Base-by-base conservation (phyloP, 306 rosid genomes). In the Sicyos baderoa region DNA sequence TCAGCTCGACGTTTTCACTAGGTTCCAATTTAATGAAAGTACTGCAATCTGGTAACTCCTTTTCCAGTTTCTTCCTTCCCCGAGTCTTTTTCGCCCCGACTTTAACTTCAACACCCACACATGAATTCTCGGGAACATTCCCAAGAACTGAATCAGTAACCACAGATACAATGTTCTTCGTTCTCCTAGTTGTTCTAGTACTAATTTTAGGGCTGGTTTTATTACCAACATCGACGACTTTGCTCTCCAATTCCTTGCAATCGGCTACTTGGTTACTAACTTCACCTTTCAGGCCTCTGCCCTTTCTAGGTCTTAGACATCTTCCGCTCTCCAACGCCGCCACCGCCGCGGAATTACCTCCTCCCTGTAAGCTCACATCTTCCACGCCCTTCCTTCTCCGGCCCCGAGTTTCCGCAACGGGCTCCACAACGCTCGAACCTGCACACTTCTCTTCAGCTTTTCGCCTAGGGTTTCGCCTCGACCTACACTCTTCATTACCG, bases 401-500 rank as follows among this genome's bases (percentile, higher is more conserved):
- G 12, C 55, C 68, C 37, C 54, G 69, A 60, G 12, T 69, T 17
- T 21, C 48, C 4, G 51, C 67, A 35, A 65, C 79, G n/a, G 68
- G 29, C 1, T 32, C 77, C 54, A 17, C 27, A 1, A 18, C 45
- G 16, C 47, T 25, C 12, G 19, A 70, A 4, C 54, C 65, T 16
- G 23, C 18, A 40, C 15, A 67, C 71, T 67, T 75, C 14, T 14
- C 71, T 1, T 49, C 70, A 44, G 75, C 83, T 54, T 75, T 74
- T 5, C 88, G 85, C 75, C 81, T 79, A 4, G 88, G 86, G 69
- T 85, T 89, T 69, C 84, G 66, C 68, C 84, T 69, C 19, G 71
- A 11, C 7, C 15, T 69, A 54, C 72, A 64, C 40, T 70, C 84
- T 13, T 79, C 68, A 40, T 5, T 16, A 53, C 57, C 12, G 23